A percentile compares a stretch with the other conserved stretches of the same genome.
These are phyloP conservation scores for Fragaria iinumae DNA, from an alignment of 306 rosid species.

Conservation along the genomic window DNA sequence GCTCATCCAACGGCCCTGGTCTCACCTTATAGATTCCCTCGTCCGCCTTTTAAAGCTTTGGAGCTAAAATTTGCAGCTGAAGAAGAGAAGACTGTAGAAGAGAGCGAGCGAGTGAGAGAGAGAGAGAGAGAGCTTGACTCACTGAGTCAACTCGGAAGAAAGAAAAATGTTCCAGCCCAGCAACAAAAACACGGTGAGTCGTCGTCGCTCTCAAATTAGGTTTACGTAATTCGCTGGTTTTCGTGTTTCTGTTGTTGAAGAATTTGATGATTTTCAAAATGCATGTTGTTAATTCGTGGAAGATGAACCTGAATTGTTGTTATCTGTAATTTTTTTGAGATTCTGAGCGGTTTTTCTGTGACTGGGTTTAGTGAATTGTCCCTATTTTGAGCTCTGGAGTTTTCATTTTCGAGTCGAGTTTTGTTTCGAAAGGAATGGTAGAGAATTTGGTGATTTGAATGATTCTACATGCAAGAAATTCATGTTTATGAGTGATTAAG, in stretches of 20 bases:
- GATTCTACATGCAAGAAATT: neutral
- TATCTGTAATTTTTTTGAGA: neutral
- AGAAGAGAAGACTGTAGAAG: neutral
- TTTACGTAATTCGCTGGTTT: neutral
- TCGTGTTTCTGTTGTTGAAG: neutral
- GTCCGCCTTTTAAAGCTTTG: neutral
- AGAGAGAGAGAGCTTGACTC: neutral
- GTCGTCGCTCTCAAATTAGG: neutral
- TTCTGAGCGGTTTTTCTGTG: neutral
- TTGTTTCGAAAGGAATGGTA: neutral
- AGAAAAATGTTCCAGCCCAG: conserved; percentile 47
- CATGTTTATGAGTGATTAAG: neutral
- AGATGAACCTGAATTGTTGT: conserved; percentile 3
- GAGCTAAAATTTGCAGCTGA: neutral
- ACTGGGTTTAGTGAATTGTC: neutral
- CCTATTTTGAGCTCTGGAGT: no score
- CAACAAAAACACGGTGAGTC: conserved; percentile 31
- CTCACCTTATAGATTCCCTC: neutral
- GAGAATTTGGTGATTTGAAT: neutral
- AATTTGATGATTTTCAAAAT: neutral
- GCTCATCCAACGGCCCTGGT: neutral
- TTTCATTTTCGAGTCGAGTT: neutral
- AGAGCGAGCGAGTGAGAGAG: neutral
- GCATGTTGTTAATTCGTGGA: conserved; percentile 20
- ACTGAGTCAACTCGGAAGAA: conserved; percentile 8